A percentile compares a stretch with the other conserved stretches of the same genome.
Conservation (phyloP, 805 yeast species). For the Barnettozyma sp. region DNA sequence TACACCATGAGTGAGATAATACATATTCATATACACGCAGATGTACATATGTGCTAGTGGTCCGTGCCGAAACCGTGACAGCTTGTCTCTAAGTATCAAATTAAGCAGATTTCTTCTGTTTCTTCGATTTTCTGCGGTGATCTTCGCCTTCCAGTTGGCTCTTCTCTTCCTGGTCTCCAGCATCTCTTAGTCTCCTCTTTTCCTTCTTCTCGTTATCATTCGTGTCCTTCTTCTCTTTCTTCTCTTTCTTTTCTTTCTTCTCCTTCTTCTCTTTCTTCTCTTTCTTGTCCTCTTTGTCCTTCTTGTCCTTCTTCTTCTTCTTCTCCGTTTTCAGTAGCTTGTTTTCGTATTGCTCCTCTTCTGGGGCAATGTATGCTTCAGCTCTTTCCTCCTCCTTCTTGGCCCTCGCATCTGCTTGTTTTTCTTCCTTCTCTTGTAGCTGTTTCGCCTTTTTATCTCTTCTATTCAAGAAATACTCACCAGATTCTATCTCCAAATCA, state of each 20-base stretch:
- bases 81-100: no score
- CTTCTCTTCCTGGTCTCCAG: slow-evolving; percentile 11
- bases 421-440: slow-evolving; percentile 68
- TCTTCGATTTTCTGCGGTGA: no score
- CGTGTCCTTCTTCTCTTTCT: no score
- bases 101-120: no score
- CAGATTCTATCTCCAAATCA: slow-evolving; percentile 95
- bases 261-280: slow-evolving; percentile 24
- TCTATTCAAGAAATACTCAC: slow-evolving; percentile 93
- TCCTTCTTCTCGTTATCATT: slow-evolving; percentile 23
- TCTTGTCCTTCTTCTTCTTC: slow-evolving; percentile 24
- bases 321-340: slow-evolving; percentile 31
- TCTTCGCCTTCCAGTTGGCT: slow-evolving; percentile 3
- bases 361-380: slow-evolving; percentile 81
- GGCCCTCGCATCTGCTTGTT: slow-evolving; percentile 65
- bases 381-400: slow-evolving; percentile 62
- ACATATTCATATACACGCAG: no score
- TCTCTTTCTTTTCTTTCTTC: slow-evolving; percentile 23
- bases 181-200: slow-evolving; percentile 28
- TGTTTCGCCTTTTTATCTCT: slow-evolving; percentile 69
- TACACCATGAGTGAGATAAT: no score
- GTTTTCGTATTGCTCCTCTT: slow-evolving; percentile 54
- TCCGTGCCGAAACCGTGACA: no score
- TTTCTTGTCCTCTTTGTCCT: slow-evolving; percentile 25
- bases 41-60: no score